Evolutionary conservation across 1,284 basidiomycete genomes (phyloP), one percentile per base, ranked within the genome.

Genomic region (Abortiporus biennis): DNA sequence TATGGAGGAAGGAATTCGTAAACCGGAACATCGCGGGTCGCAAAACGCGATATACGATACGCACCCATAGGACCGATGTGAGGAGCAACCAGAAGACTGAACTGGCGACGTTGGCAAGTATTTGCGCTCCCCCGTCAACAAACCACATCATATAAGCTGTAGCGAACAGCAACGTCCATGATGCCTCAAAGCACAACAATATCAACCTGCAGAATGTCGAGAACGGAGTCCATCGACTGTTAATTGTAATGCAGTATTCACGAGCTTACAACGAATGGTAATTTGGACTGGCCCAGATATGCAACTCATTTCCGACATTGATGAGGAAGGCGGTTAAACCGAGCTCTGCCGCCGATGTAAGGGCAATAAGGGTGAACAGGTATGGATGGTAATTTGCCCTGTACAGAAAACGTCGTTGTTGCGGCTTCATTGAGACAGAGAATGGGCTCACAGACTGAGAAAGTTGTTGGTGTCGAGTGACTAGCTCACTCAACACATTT

Each of bases 61-160:
- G 46, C 48, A 81, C 84, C 85, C 85, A 88, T 54, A 86, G 56
- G 4, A 73, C 56, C 4, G 72, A 67, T 2, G 84, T 84, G 30
- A 80, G 54, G 19, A 77, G 57, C 19, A 87, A 63, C 85, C 85
- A 88, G 38, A 80, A 58, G 13, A 85, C 70, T n/a, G 85, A 87
- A 51, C 81, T 84, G 16, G 85, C 82, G 21, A 87, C 67, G 54
- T 76, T 79, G 11, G 84, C 85, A 27, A 88, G 68, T 30, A 85
- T 57, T 55, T 81, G 78, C 31, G 73, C 70, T 5, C 72, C 74
- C 32, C 80, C 78, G 40, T 78, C 77, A 29, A 83, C 61, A 36
- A 81, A 73, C 78, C 80, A 86, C 25, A 85, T 54, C 48, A 85
- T 66, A 54, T 86, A 88, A 25, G 76, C 75, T 4, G 72, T 67